Conservation (phyloP, 2,329 filamentous ascomycete genomes). For the Monosporascus sp. region DNA sequence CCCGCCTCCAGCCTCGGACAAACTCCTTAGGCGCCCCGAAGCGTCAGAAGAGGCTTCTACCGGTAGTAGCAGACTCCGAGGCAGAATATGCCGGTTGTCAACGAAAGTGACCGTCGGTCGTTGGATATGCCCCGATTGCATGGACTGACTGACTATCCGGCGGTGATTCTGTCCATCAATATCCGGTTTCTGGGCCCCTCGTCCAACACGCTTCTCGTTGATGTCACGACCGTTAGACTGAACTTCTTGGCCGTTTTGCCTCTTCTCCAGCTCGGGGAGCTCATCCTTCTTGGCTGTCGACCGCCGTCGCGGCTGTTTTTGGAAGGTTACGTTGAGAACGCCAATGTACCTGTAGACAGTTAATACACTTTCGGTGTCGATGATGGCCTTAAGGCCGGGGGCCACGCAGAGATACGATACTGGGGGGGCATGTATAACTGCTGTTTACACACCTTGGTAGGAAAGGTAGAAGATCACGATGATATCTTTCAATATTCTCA, state of each 20-base stretch:
- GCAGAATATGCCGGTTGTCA: slow-evolving; percentile 90
- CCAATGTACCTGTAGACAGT: slow-evolving; percentile 73
- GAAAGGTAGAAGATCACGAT: slow-evolving; percentile 85
- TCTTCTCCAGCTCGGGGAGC: slow-evolving; percentile 20
- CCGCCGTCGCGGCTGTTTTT: slow-evolving; percentile 69
- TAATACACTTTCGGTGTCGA: slow-evolving; percentile 11
- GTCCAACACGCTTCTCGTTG: slow-evolving; percentile 6
- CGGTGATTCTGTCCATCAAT: slow-evolving; percentile 25
- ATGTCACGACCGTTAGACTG: slow-evolving; percentile 25
- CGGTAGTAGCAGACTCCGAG: slow-evolving; percentile 71
- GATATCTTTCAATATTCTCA: slow-evolving; percentile 86
- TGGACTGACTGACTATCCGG: slow-evolving; percentile 65
- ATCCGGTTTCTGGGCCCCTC: slow-evolving; percentile 10
- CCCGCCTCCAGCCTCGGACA: slow-evolving; percentile 27
- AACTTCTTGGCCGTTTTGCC: slow-evolving; percentile 26
- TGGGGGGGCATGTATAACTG: slow-evolving; percentile 11
- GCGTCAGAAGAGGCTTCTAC: slow-evolving; percentile 32
- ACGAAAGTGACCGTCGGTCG: slow-evolving; percentile 90
- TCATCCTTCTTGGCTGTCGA: slow-evolving; percentile 50
- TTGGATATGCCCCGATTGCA: slow-evolving; percentile 58
- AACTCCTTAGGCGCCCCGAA: slow-evolving; percentile 31
- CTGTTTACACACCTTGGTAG: slow-evolving; percentile 64
- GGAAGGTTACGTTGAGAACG: slow-evolving; percentile 92
- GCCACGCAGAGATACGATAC: slow-evolving; percentile 1
- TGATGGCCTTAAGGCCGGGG: not conserved